Conservation (phyloP, 2,329 filamentous ascomycete genomes). For the Phaeosphaeriaceae sp. region DNA sequence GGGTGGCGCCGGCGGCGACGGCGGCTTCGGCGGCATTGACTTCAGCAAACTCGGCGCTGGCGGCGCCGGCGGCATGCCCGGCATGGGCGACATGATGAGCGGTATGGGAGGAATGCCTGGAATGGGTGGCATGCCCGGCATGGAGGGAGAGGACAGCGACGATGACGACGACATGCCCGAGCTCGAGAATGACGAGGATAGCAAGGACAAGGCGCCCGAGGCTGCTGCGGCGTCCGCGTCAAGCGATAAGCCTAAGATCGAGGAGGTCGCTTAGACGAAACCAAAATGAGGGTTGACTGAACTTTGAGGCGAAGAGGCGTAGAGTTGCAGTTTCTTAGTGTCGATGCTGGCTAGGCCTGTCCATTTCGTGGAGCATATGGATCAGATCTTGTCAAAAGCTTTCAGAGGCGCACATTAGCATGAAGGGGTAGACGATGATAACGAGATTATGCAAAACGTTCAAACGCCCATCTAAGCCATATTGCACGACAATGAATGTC, state of each 20-base stretch:
- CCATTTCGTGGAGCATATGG: neutral
- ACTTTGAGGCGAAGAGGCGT: conserved; percentile 11
- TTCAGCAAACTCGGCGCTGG: conserved; percentile 81
- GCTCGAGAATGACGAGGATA: conserved; percentile 56
- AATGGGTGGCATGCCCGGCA: conserved; percentile 29
- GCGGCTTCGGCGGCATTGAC: conserved; percentile 86
- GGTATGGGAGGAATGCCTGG: conserved; percentile 34
- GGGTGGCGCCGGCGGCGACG: conserved; percentile 57
- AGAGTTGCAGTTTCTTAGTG: conserved; percentile 13
- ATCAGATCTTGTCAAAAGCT: conserved; percentile 4
- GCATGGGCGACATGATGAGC: conserved; percentile 41
- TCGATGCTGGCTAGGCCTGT: conserved; percentile 7
- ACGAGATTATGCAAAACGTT: conserved; percentile 21
- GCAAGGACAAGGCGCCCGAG: conserved; percentile 27
- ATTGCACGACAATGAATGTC: too few relatives aligned
- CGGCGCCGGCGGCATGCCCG: conserved; percentile 54
- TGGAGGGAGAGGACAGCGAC: conserved; percentile 52
- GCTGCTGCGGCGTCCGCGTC: conserved; percentile 32
- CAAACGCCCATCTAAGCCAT: conserved; percentile 1
- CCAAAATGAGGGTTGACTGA: conserved; percentile 18
- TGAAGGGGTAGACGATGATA: conserved; percentile 19
- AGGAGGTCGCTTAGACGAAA: conserved; percentile 51
- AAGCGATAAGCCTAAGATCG: conserved; percentile 53
- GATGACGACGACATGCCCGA: conserved; percentile 79
- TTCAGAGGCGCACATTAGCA: conserved; percentile 4